phyloP scores from a whole-genome alignment of 225 moss, liverwort and hornwort species.

The Physcomitrellopsis africana region DNA sequence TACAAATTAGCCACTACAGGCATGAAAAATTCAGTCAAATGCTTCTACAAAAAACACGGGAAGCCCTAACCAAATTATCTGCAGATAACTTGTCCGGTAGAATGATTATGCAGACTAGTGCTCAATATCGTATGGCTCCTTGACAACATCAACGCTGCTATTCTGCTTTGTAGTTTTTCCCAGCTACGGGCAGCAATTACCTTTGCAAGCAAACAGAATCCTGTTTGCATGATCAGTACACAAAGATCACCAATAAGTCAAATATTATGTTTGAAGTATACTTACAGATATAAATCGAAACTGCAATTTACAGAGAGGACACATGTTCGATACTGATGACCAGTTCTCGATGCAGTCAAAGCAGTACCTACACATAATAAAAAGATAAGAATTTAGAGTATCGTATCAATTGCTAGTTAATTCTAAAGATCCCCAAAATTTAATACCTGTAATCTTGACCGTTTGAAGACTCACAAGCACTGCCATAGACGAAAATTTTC shows the following conservation, averaged over 20 bases:
- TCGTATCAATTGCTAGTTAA: slow-evolving; percentile 18
- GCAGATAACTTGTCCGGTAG: slow-evolving; percentile 2
- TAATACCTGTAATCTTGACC: background rate
- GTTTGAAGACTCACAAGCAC: too few species aligned
- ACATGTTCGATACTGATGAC: slow-evolving; percentile 88
- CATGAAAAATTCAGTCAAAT: slow-evolving; percentile 58
- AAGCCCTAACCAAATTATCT: slow-evolving; percentile 18
- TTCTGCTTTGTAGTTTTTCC: background rate
- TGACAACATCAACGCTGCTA: slow-evolving; percentile 13
- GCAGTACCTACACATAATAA: slow-evolving; percentile 77
- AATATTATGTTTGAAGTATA: slow-evolving; percentile 20
- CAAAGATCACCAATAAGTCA: slow-evolving; percentile 2
- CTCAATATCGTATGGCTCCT: slow-evolving; percentile 25
- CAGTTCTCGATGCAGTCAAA: slow-evolving; percentile 95
- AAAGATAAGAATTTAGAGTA: slow-evolving; percentile 31
- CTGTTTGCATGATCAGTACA: background rate
- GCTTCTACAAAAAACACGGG: slow-evolving; percentile 31
- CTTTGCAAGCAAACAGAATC: slow-evolving; percentile 21
- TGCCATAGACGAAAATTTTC: too few species aligned
- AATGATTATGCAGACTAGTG: slow-evolving; percentile 9
- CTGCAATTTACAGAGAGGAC: slow-evolving; percentile 92
- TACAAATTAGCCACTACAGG: slow-evolving; percentile 54
- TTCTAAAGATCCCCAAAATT: slow-evolving; percentile 14
- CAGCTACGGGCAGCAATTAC: background rate
- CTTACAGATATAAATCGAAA: slow-evolving; percentile 93